Evolutionary conservation across 164 flowering plant species (phyloP), one percentile per base, ranked within the genome.

Genomic region (Litsea cubeba): DNA sequence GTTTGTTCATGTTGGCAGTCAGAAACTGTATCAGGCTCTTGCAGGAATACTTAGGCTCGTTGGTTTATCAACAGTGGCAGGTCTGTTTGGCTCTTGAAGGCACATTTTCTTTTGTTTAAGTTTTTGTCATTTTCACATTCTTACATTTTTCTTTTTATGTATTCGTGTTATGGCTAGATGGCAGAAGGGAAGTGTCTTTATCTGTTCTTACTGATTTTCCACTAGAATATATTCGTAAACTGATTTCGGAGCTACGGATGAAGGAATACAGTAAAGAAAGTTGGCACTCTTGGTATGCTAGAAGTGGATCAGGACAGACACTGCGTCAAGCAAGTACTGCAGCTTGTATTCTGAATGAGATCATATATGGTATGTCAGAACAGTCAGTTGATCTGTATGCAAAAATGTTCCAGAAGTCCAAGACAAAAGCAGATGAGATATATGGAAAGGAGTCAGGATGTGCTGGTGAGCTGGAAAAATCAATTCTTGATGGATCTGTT

Each of bases 291-390:
- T 95, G 98, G 98, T 92, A 92, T 73, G 35, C 69, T 60, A 86
- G 87, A 80, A 86, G 83, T 76, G 91, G 87, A 26, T 93, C 90
- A 26, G 99, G 98, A 25, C 90, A 88, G 72, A 79, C 94, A 68
- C 71, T 95, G 76, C 91, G 93, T 28, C 91, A 91, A 78, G 97
- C 97, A 62, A 86, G 95, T 76, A 94, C 95, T 68, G 92, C 98
- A 60, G 90, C 71, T 14, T 92, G 94, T 81, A 84, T 95, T 77
- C 81, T 93, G 20, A 95, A 91, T 83, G 98, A 95, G 82, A 84
- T 95, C 82, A 83, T 93, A 35, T 95, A 83, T 86, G 98, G 99
- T 68, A 40, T 90, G 68, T 93, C 99, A 22, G 91, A 89, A 83
- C 78, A 86, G 65, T 86, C 94, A 32, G 51, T 85, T 57, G 75